Percentiles rank a stretch among this genome's conserved stretches.
phyloP scores from a whole-genome alignment of 2,329 filamentous ascomycete species.

The Orbilia oligospora region DNA sequence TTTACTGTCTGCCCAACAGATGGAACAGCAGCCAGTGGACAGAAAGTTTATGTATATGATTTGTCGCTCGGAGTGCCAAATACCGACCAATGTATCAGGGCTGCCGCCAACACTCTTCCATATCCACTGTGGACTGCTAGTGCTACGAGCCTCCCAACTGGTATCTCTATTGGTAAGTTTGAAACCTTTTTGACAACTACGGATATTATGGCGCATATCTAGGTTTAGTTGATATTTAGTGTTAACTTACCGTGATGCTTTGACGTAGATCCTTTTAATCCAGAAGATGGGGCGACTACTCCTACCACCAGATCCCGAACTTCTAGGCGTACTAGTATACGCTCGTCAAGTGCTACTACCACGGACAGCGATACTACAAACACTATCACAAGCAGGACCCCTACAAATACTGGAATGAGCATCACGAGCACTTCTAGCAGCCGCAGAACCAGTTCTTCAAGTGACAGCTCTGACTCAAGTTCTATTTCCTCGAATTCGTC shows the following conservation, averaged over 20 bases:
- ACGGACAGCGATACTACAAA: background rate
- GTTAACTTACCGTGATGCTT: no score
- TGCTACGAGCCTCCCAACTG: conserved; percentile 13
- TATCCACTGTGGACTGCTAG: background rate
- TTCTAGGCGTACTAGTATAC: background rate
- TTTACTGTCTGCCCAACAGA: conserved; percentile 16
- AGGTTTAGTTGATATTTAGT: no score
- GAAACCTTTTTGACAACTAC: background rate
- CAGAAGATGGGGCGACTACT: background rate
- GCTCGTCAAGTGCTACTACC: background rate
- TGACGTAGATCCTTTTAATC: background rate
- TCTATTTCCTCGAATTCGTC: background rate
- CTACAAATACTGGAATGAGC: background rate
- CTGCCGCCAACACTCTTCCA: conserved; percentile 3
- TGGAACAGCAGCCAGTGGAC: conserved; percentile 7
- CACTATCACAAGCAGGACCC: background rate
- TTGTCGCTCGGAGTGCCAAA: conserved; percentile 4
- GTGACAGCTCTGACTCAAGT: background rate
- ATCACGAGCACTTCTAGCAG: background rate
- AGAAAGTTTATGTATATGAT: conserved; percentile 10
- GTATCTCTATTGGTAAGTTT: background rate
- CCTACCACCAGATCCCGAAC: background rate
- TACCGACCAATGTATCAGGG: background rate
- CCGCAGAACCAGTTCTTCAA: background rate
- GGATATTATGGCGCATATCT: no score